phyloP scores from a whole-genome alignment of 768 basidiomycete species.

The Austroboletus eburneus region DNA sequence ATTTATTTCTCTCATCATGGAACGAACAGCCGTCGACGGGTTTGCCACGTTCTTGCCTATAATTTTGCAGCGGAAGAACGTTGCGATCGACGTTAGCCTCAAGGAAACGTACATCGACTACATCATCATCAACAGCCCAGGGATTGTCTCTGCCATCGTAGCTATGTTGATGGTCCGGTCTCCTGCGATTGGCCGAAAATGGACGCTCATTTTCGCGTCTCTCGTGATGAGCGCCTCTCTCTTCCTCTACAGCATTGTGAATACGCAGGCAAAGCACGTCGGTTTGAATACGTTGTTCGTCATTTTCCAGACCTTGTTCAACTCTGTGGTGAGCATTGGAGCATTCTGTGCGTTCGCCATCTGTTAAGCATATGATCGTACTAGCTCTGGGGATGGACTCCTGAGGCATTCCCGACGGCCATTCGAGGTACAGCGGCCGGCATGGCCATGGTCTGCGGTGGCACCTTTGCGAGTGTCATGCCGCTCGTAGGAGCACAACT shows the following conservation, averaged over 20 bases:
- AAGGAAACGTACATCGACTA: neutral
- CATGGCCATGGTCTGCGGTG: neutral
- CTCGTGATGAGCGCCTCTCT: neutral
- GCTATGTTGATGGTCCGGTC: neutral
- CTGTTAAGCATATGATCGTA: neutral
- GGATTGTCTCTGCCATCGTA: neutral
- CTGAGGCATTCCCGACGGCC: neutral
- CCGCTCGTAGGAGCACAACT: neutral
- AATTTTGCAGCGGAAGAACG: neutral
- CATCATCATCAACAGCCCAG: neutral
- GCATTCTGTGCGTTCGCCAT: neutral
- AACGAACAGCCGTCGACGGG: neutral
- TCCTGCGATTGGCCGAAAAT: neutral
- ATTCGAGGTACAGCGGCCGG: neutral
- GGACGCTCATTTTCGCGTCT: neutral
- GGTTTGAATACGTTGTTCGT: neutral
- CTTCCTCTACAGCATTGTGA: neutral
- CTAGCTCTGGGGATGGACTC: neutral
- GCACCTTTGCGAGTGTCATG: neutral
- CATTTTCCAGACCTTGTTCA: neutral
- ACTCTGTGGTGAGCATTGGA: neutral
- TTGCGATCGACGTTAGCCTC: neutral
- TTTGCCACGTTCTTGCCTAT: neutral
- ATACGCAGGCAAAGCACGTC: neutral
- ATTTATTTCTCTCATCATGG: neutral